Percentiles rank a stretch among this genome's conserved stretches.
phyloP scores from a whole-genome alignment of 805 yeast genomes.

The Starmerella bombi region DNA sequence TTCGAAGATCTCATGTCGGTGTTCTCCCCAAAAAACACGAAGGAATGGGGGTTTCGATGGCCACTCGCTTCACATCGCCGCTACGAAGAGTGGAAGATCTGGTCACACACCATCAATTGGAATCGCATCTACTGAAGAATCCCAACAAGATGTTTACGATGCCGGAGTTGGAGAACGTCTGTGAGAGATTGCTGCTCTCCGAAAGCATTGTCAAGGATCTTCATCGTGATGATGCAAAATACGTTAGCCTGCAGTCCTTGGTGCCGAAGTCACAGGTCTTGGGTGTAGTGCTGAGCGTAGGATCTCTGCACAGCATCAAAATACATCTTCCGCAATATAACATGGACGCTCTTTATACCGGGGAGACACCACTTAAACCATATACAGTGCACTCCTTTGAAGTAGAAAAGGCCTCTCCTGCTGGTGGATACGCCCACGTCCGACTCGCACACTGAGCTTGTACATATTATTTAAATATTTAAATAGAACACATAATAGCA shows the following conservation, averaged over 20 bases:
- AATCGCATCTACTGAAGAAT: slow-evolving; percentile 30
- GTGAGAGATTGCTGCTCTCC: slow-evolving; percentile 4
- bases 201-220: neutral
- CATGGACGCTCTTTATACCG: neutral
- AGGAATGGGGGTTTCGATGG: slow-evolving; percentile 48
- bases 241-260: neutral
- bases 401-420: neutral
- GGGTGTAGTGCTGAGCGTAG: neutral
- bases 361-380: neutral
- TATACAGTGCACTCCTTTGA: neutral
- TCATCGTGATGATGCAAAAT: neutral
- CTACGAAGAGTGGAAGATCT: slow-evolving; percentile 71
- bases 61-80: slow-evolving; percentile 79
- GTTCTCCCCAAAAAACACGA: slow-evolving; percentile 39
- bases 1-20: slow-evolving; percentile 42
- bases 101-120: slow-evolving; percentile 66
- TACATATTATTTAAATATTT: neutral
- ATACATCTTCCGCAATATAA: neutral
- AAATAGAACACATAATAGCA: no score
- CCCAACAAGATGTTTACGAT: slow-evolving; percentile 9
- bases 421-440: neutral
- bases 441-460: neutral
- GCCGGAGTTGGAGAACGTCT: slow-evolving; percentile 2
- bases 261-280: neutral
- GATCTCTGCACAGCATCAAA: neutral